Evolutionary conservation across 1,284 basidiomycete genomes (phyloP).

Genomic region (Lignosus rhinocerotis): DNA sequence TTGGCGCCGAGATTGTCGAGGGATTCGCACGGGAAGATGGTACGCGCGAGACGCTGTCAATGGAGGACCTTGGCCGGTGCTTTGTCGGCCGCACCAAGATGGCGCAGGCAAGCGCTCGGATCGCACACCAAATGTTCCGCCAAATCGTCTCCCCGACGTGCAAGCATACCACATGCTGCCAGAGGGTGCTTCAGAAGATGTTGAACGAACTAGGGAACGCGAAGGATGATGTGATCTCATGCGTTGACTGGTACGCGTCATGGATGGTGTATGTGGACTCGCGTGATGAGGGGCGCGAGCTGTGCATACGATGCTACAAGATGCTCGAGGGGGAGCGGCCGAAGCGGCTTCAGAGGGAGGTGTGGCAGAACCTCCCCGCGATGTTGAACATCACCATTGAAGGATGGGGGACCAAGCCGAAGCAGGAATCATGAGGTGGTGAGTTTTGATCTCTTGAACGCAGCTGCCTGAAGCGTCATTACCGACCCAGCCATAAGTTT

Average conservation of each 20-base stretch:
- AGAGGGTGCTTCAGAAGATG: conserved; percentile 22
- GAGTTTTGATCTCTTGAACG: no score
- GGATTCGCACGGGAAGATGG: conserved; percentile 15
- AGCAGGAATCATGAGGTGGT: conserved; percentile 4
- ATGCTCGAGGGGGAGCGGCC: conserved; percentile 22
- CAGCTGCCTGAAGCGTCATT: no score
- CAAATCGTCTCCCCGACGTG: conserved; percentile 13
- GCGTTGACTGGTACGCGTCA: conserved; percentile 21
- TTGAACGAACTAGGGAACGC: conserved; percentile 29
- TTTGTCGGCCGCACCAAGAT: conserved; percentile 22
- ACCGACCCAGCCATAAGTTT: no score
- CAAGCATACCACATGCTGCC: conserved; percentile 16
- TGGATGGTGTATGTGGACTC: conserved; percentile 22
- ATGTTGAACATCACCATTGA: conserved; percentile 17
- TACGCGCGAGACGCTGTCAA: conserved; percentile 13
- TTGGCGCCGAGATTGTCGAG: conserved; percentile 17
- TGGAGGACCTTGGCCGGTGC: conserved; percentile 22
- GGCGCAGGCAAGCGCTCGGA: conserved; percentile 24
- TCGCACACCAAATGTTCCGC: conserved; percentile 25
- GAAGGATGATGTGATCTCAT: conserved; percentile 24
- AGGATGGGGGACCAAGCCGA: conserved; percentile 7
- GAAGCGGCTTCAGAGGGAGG: conserved; percentile 19
- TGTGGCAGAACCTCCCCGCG: conserved; percentile 19
- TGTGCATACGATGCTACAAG: conserved; percentile 20
- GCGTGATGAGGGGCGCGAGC: conserved; percentile 19